Percentiles rank a stretch among this genome's conserved stretches.
These are phyloP conservation scores for Tolypocladium pustulatum DNA, from an alignment of 2,329 filamentous ascomycete species.

Conservation along the genomic window DNA sequence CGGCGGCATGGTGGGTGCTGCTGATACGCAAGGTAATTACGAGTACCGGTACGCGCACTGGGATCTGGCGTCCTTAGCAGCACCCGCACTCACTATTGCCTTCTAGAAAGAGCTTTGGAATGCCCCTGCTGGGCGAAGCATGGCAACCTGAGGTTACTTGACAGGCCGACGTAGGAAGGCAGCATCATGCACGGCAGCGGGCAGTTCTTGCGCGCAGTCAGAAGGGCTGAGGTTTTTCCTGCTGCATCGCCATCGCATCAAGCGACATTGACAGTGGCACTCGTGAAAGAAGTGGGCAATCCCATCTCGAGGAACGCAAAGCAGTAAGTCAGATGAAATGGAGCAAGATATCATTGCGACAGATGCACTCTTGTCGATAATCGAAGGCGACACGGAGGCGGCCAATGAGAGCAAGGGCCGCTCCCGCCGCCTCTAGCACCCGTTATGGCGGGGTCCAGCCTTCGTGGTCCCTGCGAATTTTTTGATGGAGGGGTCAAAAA, in stretches of 20 bases:
- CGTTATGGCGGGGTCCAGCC: background rate
- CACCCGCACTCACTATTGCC: background rate
- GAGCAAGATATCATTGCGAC: too few species aligned
- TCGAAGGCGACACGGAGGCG: background rate
- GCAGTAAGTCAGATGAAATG: too few species aligned
- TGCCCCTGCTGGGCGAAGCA: too few species aligned
- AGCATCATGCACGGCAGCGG: background rate
- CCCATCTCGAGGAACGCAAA: too few species aligned
- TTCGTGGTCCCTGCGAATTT: background rate
- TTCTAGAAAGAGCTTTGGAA: background rate
- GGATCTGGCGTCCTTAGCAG: background rate
- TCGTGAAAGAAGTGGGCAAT: too few species aligned
- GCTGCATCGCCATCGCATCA: background rate
- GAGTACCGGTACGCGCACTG: too few species aligned
- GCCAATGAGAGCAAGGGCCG: background rate
- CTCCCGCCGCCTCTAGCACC: background rate
- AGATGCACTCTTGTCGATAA: too few species aligned
- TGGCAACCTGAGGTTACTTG: too few species aligned
- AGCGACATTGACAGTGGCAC: too few species aligned
- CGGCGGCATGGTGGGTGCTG: too few species aligned
- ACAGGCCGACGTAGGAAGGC: too few species aligned
- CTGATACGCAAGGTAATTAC: too few species aligned
- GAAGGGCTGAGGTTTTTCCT: background rate
- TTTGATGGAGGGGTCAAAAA: slow-evolving; percentile 5
- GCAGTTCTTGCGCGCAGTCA: background rate